Percentiles rank a stretch among this genome's conserved stretches.
Evolutionary conservation across 1,139 yeast genomes (phyloP).

Genomic region (Wickerhamomyces sp.): DNA sequence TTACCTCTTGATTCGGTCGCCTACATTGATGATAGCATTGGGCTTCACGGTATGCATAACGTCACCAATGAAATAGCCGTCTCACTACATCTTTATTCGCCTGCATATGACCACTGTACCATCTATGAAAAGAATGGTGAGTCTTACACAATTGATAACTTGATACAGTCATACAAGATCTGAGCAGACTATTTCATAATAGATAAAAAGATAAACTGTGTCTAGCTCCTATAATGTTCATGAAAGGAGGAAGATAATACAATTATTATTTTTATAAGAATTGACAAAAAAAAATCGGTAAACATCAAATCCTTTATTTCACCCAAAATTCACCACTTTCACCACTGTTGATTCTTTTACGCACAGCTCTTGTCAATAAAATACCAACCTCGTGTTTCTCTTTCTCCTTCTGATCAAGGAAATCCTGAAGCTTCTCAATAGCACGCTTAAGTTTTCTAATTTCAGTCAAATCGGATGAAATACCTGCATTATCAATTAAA

Average conservation of each 20-base stretch:
- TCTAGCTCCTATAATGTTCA: no score
- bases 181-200: neutral
- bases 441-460: slow-evolving; percentile 31
- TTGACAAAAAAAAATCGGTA: neutral
- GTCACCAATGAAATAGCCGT: slow-evolving; percentile 36
- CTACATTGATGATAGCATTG: slow-evolving; percentile 50
- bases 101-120: slow-evolving; percentile 44
- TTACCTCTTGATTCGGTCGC: slow-evolving; percentile 40
- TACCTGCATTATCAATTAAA: slow-evolving; percentile 30
- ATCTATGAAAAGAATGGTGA: slow-evolving; percentile 5
- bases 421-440: slow-evolving; percentile 32
- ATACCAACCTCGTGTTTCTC: slow-evolving; percentile 38
- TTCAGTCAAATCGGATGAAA: slow-evolving; percentile 31
- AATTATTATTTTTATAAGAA: no score
- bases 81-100: slow-evolving; percentile 54
- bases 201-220: no score
- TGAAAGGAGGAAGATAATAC: no score
- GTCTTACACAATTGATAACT: neutral
- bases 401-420: slow-evolving; percentile 33
- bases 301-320: slow-evolving; percentile 1
- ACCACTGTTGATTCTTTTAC: slow-evolving; percentile 36
- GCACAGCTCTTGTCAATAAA: slow-evolving; percentile 31
- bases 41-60: slow-evolving; percentile 49
- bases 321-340: slow-evolving; percentile 30
- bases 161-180: neutral